phyloP scores from a whole-genome alignment of 805 yeast genomes.

The Nakazawaea ambrosiae region DNA sequence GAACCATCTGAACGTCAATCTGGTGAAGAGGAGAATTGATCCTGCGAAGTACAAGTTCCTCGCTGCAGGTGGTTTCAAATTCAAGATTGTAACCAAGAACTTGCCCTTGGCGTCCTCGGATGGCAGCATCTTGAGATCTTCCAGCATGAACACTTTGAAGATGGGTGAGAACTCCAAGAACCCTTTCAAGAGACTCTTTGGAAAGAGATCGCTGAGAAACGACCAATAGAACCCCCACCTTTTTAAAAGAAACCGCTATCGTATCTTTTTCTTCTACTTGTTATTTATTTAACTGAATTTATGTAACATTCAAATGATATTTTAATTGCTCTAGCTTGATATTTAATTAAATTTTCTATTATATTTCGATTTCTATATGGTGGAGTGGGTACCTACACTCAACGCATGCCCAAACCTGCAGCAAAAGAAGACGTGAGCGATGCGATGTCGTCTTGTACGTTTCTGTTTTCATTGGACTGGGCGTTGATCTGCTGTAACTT shows the following conservation, averaged over 20 bases:
- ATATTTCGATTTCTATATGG: too few relatives aligned
- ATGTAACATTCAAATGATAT: too few relatives aligned
- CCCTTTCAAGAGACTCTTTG: constrained; percentile 7
- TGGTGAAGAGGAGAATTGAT: background rate
- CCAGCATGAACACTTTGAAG: constrained; percentile 3
- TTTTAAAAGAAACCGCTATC: background rate
- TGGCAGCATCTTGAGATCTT: constrained; percentile 1
- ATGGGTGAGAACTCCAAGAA: constrained; percentile 2
- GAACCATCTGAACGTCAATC: background rate
- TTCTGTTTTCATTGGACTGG: constrained; percentile 10
- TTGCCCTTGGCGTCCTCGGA: background rate
- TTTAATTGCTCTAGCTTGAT: too few relatives aligned
- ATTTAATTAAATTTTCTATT: too few relatives aligned
- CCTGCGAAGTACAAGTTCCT: background rate
- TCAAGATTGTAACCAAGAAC: constrained; percentile 1
- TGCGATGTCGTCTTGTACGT: constrained; percentile 28
- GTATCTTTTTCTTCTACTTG: background rate
- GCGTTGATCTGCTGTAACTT: constrained; percentile 18
- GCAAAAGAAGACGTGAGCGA: constrained; percentile 33
- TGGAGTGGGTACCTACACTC: too few relatives aligned
- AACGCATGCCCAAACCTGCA: constrained; percentile 21
- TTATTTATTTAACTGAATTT: background rate
- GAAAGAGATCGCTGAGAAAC: background rate
- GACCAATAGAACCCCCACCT: background rate
- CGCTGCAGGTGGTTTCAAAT: background rate